Base-by-base conservation (phyloP, 805 yeast genomes). In the Priceomyces carsonii region DNA sequence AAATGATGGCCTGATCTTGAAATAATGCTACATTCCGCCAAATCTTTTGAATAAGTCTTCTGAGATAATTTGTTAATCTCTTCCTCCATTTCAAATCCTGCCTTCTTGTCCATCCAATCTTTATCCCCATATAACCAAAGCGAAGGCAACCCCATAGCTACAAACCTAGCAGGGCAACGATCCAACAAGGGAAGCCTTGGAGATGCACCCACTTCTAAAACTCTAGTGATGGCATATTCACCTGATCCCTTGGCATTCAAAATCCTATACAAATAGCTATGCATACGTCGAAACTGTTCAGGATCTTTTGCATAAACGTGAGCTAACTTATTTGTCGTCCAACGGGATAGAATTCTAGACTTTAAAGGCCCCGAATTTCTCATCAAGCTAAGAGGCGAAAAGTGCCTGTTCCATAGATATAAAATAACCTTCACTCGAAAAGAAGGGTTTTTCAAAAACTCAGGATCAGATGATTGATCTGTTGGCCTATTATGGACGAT, bases 21-120 rank as follows among this genome's bases (percentile, higher is more conserved):
- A 18, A 73, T 43, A 2, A 66, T 47, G 12, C 48, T 56, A 37
- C 58, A 73, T 8, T 42, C 21, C 1, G 76, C 67, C 20, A 56
- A 41, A 6, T 50, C 38, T 22, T 36, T 46, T 20, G 40, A 58
- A 57, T 31, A 68, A 56, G 29, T 56, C 57, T 51, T 42, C 18
- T 58, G 43, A 0, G 62, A 42, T 20, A 59, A 40, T n/a, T 46
- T 24, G 38, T 57, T 57, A 24, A 57, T 55, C 31, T 57, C 62
- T 8, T 61, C 51, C 10, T 64, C 69, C 35, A 56, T 62, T 24
- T 69, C 61, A 25, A 62, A 52, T 2, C 88, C 88, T 8, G 82
- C 84, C 29, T 66, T 69, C 35, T 68, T 74, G 41, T 76, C 75
- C 87, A 81, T 81, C 88, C 88, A 81, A 53, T 81, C 88, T 24